These are phyloP conservation scores for Populus davidiana DNA, from an alignment of 345 rosid species.

Conservation along the genomic window DNA sequence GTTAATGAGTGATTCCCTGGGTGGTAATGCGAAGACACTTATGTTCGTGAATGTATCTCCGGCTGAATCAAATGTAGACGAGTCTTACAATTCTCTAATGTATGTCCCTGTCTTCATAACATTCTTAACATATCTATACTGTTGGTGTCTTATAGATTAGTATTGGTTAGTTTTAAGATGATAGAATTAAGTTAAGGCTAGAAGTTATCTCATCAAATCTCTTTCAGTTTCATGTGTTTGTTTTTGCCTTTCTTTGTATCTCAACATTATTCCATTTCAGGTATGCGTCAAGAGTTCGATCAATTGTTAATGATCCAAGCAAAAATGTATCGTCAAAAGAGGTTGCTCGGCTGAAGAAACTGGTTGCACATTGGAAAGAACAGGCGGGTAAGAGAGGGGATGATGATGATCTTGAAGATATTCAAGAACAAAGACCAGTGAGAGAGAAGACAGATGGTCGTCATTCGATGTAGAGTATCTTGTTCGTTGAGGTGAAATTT, in stretches of 20 bases:
- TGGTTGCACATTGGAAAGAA: constrained; percentile 84
- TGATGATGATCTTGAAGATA: constrained; percentile 77
- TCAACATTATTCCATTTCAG: constrained; percentile 24
- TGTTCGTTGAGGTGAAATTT: not conserved
- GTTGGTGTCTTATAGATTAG: not conserved
- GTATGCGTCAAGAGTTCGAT: constrained; percentile 89
- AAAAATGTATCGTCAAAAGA: constrained; percentile 85
- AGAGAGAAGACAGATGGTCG: constrained; percentile 58
- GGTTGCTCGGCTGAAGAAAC: constrained; percentile 72
- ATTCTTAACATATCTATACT: not conserved
- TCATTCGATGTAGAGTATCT: constrained; percentile 41
- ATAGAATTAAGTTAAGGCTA: not conserved
- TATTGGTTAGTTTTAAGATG: not conserved
- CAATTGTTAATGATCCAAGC: constrained; percentile 85
- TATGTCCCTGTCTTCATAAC: constrained; percentile 32
- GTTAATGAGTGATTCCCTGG: constrained; percentile 97
- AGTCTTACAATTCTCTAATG: constrained; percentile 80
- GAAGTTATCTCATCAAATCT: not conserved
- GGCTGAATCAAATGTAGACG: constrained; percentile 86
- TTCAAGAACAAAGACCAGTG: constrained; percentile 54
- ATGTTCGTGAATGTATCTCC: constrained; percentile 96
- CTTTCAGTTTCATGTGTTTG: not conserved
- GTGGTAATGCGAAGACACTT: constrained; percentile 95
- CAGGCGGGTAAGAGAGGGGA: constrained; percentile 80
- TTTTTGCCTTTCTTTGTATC: not conserved